A percentile compares a stretch with the other conserved stretches of the same genome.
phyloP scores from a whole-genome alignment of 306 rosid genomes.

The Cotoneaster glaucophyllus region DNA sequence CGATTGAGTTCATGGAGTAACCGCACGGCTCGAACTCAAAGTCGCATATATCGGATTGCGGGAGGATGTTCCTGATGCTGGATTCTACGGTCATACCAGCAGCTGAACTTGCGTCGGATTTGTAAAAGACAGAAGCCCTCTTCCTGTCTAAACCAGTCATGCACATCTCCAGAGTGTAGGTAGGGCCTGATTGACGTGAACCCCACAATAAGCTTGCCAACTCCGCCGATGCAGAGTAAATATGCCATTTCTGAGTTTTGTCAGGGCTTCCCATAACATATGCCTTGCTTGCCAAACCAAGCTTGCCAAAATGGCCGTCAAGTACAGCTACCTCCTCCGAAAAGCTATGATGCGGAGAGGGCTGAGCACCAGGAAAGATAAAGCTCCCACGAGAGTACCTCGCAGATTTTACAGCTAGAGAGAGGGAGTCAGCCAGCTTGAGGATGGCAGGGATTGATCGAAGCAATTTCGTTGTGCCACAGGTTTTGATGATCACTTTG shows the following conservation, averaged over 20 bases:
- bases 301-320: slow-evolving; percentile 57
- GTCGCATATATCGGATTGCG: slow-evolving; percentile 73
- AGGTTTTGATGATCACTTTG: slow-evolving; percentile 80
- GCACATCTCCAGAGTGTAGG: slow-evolving; percentile 82
- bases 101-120: slow-evolving; percentile 38
- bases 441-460: slow-evolving; percentile 72
- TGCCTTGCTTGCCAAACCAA: slow-evolving; percentile 65
- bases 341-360: slow-evolving; percentile 76
- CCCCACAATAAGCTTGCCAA: slow-evolving; percentile 25
- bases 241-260: slow-evolving; percentile 68
- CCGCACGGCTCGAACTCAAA: slow-evolving; percentile 97
- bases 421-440: slow-evolving; percentile 50
- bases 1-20: slow-evolving; percentile 86
- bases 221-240: slow-evolving; percentile 64
- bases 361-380: slow-evolving; percentile 78
- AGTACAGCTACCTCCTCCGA: slow-evolving; percentile 73
- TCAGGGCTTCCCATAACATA: slow-evolving; percentile 58
- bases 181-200: slow-evolving; percentile 22
- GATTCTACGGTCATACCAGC: slow-evolving; percentile 57
- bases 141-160: slow-evolving; percentile 76
- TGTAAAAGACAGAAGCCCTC: slow-evolving; percentile 75
- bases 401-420: slow-evolving; percentile 71
- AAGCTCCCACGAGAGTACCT: slow-evolving; percentile 86
- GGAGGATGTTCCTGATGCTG: slow-evolving; percentile 77
- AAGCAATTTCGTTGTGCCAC: slow-evolving; percentile 90